Percentiles rank a stretch among this genome's conserved stretches.
Conservation (phyloP, 2,329 filamentous ascomycete species). For the Talaromyces sp. region DNA sequence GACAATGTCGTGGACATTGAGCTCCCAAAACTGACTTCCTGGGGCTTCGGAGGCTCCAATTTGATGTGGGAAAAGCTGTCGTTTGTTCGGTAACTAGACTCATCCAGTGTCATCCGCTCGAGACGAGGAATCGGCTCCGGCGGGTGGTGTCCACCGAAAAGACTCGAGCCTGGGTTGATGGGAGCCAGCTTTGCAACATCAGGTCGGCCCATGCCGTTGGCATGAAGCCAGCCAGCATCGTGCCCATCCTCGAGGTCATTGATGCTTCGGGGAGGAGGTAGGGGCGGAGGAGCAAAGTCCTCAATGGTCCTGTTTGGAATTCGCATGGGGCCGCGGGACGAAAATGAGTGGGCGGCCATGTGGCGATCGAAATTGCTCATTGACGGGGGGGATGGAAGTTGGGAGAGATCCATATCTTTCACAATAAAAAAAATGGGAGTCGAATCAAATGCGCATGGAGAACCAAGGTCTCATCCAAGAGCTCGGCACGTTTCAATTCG, state of each 20-base stretch:
- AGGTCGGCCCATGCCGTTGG: conserved; percentile 48
- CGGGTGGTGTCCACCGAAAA: conserved; percentile 42
- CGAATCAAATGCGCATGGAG: neutral
- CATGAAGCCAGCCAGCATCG: conserved; percentile 61
- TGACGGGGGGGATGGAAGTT: conserved; percentile 33
- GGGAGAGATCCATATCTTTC: conserved; percentile 42
- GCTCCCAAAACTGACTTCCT: conserved; percentile 29
- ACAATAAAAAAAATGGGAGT: neutral
- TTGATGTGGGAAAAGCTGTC: conserved; percentile 19
- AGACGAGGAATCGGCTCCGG: conserved; percentile 26
- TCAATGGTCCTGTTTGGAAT: conserved; percentile 53
- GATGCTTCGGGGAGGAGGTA: conserved; percentile 61
- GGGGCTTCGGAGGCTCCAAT: conserved; percentile 25
- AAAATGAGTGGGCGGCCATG: conserved; percentile 23
- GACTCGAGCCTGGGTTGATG: conserved; percentile 46
- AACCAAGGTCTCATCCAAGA: neutral
- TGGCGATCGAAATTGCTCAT: conserved; percentile 36
- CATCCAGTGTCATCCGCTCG: conserved; percentile 33
- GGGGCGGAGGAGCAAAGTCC: conserved; percentile 52
- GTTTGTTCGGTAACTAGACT: conserved; percentile 28
- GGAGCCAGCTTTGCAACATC: conserved; percentile 45
- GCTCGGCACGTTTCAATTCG: neutral
- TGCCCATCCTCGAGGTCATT: conserved; percentile 52
- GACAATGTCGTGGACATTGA: conserved; percentile 24
- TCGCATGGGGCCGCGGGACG: conserved; percentile 53